phyloP scores from a whole-genome alignment of 768 basidiomycete genomes.

The Pleurotus ostreatus region DNA sequence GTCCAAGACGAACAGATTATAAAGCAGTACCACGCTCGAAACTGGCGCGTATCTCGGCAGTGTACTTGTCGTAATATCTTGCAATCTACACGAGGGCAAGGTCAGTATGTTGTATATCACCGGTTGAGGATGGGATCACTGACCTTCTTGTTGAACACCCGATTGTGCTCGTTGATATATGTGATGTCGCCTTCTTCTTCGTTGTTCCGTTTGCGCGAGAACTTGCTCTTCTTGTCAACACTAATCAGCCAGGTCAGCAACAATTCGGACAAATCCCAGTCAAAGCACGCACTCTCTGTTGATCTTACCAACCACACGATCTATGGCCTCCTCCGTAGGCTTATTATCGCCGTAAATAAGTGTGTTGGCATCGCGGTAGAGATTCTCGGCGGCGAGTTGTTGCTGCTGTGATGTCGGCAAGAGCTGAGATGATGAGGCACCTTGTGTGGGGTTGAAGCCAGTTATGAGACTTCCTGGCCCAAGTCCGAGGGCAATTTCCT shows the following conservation, averaged over 20 bases:
- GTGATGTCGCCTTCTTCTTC: conserved; percentile 96
- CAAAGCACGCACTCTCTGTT: conserved; percentile 74
- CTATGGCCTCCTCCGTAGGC: conserved; percentile 93
- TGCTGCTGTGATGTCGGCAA: conserved; percentile 58
- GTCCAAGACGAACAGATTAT: conserved; percentile 27
- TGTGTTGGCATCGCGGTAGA: conserved; percentile 93
- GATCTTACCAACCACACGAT: conserved; percentile 85
- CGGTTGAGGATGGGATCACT: conserved; percentile 4
- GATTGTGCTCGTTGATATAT: conserved; percentile 98
- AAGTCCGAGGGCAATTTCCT: conserved; percentile 77
- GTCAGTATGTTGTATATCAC: background rate
- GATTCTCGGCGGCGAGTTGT: conserved; percentile 66
- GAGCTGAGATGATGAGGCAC: conserved; percentile 37
- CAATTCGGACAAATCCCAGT: background rate
- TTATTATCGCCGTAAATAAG: conserved; percentile 94
- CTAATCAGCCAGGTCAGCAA: conserved; percentile 31
- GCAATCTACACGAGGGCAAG: conserved; percentile 56
- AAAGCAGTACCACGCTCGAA: conserved; percentile 97
- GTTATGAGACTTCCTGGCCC: conserved; percentile 46
- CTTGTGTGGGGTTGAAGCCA: conserved; percentile 48
- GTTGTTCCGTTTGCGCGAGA: conserved; percentile 84
- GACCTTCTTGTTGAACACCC: conserved; percentile 98
- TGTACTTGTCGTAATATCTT: conserved; percentile 96
- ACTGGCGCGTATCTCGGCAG: conserved; percentile 91
- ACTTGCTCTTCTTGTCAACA: conserved; percentile 86